Evolutionary conservation across 2,329 filamentous ascomycete genomes (phyloP).

Genomic region (Microdochium paspali): DNA sequence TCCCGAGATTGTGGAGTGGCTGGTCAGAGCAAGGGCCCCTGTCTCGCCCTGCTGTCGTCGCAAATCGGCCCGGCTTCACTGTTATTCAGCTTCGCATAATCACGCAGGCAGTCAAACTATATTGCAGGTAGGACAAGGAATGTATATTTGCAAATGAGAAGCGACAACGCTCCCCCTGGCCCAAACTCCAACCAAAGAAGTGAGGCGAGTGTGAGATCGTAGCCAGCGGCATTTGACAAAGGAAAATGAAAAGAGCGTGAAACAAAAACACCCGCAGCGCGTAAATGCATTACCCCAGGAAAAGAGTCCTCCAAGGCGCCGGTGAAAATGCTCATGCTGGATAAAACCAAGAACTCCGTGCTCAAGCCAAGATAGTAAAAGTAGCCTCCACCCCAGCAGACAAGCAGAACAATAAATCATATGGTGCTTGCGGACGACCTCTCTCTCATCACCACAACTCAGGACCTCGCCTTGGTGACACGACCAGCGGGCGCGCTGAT

Average conservation of each 20-base stretch:
- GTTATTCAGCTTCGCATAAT: too few species aligned
- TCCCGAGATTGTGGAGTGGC: too few species aligned
- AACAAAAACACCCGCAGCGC: not conserved
- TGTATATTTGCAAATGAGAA: too few species aligned
- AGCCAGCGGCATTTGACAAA: too few species aligned
- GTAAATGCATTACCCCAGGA: not conserved
- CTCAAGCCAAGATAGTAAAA: not conserved
- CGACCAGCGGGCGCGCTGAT: not conserved
- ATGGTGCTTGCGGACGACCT: not conserved
- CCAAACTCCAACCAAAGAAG: not conserved
- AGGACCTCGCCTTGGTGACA: not conserved
- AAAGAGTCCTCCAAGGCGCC: not conserved
- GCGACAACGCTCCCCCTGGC: not conserved
- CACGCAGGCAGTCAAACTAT: not conserved
- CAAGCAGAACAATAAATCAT: not conserved
- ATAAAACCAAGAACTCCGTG: not conserved
- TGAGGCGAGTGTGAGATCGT: too few species aligned
- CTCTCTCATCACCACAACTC: not conserved
- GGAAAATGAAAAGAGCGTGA: not conserved
- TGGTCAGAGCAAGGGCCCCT: too few species aligned
- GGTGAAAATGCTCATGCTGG: not conserved
- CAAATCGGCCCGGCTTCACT: too few species aligned
- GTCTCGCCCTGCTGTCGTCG: too few species aligned
- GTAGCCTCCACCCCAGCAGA: not conserved
- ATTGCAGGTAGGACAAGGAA: too few species aligned